Percentiles rank a stretch among this genome's conserved stretches.
Evolutionary conservation across 2,329 filamentous ascomycete genomes (phyloP).

Genomic region (Mycocentrospora acerina): DNA sequence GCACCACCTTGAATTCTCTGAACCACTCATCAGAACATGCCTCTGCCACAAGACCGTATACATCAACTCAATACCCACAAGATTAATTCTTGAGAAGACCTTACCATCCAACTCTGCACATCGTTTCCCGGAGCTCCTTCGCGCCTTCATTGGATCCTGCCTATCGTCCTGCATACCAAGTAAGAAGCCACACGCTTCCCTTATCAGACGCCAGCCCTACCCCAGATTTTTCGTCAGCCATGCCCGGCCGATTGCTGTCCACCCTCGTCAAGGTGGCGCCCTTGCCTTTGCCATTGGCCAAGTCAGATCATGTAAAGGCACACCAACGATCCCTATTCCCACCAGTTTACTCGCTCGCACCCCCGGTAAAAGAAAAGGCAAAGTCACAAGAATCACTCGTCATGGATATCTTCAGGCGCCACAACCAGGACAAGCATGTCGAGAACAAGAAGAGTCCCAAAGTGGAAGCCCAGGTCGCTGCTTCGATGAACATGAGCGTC

Average conservation of each 20-base stretch:
- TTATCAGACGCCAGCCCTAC: constrained; percentile 23
- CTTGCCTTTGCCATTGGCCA: constrained; percentile 31
- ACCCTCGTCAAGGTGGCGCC: constrained; percentile 36
- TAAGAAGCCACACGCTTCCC: constrained; percentile 10
- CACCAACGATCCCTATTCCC: constrained; percentile 29
- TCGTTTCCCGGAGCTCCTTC: constrained; percentile 15
- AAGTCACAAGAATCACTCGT: constrained; percentile 38
- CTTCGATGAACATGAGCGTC: constrained; percentile 63
- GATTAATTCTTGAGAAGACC: constrained; percentile 29
- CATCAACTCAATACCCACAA: constrained; percentile 40
- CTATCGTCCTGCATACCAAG: constrained; percentile 13
- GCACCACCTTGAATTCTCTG: constrained; percentile 1
- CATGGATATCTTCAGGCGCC: constrained; percentile 45
- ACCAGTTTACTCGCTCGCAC: constrained; percentile 39
- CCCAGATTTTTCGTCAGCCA: constrained; percentile 33
- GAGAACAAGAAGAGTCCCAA: constrained; percentile 24
- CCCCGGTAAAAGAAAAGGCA: constrained; percentile 29
- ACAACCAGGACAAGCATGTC: constrained; percentile 25
- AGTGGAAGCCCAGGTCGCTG: constrained; percentile 44
- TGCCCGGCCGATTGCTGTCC: constrained; percentile 40
- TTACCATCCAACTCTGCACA: constrained; percentile 15
- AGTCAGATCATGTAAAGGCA: constrained; percentile 26
- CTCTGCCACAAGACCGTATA: constrained; percentile 29
- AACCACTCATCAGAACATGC: constrained; percentile 28
- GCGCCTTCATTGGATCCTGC: constrained; percentile 17